These are phyloP conservation scores for Petasospora rhodanensis DNA, from an alignment of 1,139 yeast species.

Conservation along the genomic window DNA sequence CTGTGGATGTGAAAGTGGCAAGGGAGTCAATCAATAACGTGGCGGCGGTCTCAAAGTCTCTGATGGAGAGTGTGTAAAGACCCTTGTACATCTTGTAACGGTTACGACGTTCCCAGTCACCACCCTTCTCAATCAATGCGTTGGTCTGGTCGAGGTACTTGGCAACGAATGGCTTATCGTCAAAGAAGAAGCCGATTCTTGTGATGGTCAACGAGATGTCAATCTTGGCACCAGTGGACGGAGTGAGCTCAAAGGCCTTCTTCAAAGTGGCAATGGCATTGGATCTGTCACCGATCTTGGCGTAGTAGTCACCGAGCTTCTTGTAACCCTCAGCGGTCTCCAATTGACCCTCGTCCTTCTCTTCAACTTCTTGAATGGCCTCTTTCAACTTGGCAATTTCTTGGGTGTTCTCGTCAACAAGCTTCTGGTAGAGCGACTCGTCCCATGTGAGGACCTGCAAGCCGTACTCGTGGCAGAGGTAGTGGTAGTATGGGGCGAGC, in stretches of 20 bases:
- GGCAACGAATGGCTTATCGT: constrained; percentile 67
- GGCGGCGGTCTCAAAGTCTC: constrained; percentile 84
- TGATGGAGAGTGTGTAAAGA: constrained; percentile 73
- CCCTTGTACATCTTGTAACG: constrained; percentile 91
- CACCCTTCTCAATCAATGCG: constrained; percentile 84
- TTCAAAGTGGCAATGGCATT: constrained; percentile 71
- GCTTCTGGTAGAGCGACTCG: constrained; percentile 45
- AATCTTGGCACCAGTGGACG: constrained; percentile 85
- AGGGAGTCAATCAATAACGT: constrained; percentile 80
- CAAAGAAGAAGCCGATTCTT: constrained; percentile 82
- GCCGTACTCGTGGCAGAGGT: constrained; percentile 51
- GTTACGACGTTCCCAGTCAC: constrained; percentile 99
- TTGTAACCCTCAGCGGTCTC: constrained; percentile 76
- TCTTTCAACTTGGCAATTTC: constrained; percentile 55
- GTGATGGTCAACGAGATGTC: constrained; percentile 79
- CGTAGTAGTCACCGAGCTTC: constrained; percentile 83
- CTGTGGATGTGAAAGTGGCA: constrained; percentile 96
- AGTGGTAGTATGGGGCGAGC: constrained; percentile 82
- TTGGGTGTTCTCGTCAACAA: constrained; percentile 50
- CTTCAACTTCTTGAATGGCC: constrained; percentile 69
- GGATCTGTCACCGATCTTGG: constrained; percentile 73
- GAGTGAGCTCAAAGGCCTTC: constrained; percentile 74
- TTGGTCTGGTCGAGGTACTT: constrained; percentile 74
- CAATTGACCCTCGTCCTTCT: constrained; percentile 85
- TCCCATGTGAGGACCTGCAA: constrained; percentile 46